Evolutionary conservation across 768 basidiomycete species (phyloP).

Genomic region (Leccinum truebloodii): DNA sequence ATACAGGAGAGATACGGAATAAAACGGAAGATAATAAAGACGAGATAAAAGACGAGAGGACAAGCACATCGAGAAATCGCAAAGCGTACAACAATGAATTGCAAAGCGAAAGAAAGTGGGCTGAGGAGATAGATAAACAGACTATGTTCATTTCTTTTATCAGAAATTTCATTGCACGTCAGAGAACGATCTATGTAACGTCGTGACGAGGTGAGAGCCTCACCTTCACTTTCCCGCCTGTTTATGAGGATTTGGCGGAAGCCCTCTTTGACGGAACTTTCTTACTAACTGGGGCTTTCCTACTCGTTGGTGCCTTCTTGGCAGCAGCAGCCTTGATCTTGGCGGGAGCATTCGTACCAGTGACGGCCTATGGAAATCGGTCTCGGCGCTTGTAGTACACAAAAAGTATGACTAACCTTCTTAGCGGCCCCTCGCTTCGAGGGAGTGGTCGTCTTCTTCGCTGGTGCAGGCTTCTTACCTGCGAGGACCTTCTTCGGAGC

Average conservation of each 20-base stretch:
- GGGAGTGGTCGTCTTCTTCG: constrained; percentile 42
- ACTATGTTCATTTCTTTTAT: neutral
- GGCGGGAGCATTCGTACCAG: constrained; percentile 46
- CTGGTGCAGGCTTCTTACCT: constrained; percentile 32
- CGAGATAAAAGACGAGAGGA: constrained; percentile 12
- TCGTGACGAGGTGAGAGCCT: neutral
- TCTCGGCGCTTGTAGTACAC: neutral
- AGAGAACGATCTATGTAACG: neutral
- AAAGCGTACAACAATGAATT: constrained; percentile 26
- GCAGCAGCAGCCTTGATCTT: constrained; percentile 33
- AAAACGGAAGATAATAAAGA: constrained; percentile 28
- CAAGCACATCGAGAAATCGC: constrained; percentile 33
- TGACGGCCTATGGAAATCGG: constrained; percentile 45
- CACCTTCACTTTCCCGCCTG: constrained; percentile 14
- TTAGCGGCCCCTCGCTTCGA: constrained; percentile 58
- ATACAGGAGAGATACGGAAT: constrained; percentile 32
- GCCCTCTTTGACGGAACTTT: constrained; percentile 23
- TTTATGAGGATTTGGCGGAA: constrained; percentile 19
- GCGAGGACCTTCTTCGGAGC: constrained; percentile 37
- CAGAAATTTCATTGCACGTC: neutral
- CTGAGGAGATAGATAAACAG: constrained; percentile 5
- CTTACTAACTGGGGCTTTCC: constrained; percentile 28
- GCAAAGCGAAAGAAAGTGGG: constrained; percentile 12
- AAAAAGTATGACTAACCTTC: constrained; percentile 46
- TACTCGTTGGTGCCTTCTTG: constrained; percentile 36